Percentiles rank a stretch among this genome's conserved stretches.
Conservation (phyloP, 2,329 filamentous ascomycete genomes). For the Claviceps pusilla region DNA sequence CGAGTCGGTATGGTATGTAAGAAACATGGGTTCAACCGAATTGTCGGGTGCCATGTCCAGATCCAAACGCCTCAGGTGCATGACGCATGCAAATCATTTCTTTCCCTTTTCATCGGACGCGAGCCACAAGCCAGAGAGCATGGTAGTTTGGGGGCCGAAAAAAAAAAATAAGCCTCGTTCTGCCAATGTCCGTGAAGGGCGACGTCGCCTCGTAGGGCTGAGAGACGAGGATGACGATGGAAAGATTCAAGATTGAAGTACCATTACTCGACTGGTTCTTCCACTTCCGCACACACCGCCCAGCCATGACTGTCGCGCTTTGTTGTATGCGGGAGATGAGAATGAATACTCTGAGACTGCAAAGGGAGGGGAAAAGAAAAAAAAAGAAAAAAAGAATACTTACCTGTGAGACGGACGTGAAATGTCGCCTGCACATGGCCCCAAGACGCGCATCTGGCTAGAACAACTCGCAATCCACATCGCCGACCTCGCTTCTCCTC, state of each 20-base stretch:
- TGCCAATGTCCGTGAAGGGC: not conserved
- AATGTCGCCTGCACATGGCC: too few relatives aligned
- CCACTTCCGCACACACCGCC: not conserved
- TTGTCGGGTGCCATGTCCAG: not conserved
- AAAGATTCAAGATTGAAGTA: not conserved
- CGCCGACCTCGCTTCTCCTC: too few relatives aligned
- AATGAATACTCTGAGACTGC: not conserved
- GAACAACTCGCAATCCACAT: too few relatives aligned
- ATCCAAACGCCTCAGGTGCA: not conserved
- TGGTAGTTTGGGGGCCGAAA: slow-evolving; percentile 1
- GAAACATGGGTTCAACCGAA: not conserved
- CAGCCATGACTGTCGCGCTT: not conserved
- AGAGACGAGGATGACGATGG: not conserved
- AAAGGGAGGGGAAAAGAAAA: not conserved
- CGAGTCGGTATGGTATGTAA: not conserved
- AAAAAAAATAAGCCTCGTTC: not conserved
- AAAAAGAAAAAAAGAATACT: not conserved
- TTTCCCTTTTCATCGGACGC: not conserved
- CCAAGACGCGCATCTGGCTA: too few relatives aligned
- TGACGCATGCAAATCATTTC: slow-evolving; percentile 2
- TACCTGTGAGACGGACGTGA: too few relatives aligned
- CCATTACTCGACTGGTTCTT: not conserved
- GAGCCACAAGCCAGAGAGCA: not conserved
- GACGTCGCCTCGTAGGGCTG: slow-evolving; percentile 5
- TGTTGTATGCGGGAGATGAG: not conserved